Conservation (phyloP, 202 grass and related monocot species). For the Musa balbisiana region DNA sequence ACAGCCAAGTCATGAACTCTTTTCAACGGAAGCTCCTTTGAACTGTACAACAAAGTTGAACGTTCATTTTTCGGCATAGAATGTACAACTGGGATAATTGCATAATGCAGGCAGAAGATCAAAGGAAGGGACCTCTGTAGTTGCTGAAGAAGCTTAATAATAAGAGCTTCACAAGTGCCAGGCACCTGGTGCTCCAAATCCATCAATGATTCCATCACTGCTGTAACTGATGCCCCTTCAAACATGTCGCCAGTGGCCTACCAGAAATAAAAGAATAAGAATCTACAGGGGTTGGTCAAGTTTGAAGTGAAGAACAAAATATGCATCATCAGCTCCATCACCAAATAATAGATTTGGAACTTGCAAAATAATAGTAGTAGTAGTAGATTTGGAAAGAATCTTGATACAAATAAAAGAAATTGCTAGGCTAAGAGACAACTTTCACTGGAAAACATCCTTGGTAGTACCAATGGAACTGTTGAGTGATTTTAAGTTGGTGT, state of each 20-base stretch:
- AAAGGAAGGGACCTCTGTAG: constrained; percentile 52
- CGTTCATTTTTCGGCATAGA: constrained; percentile 1
- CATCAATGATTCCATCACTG: constrained; percentile 71
- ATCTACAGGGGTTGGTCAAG: background rate
- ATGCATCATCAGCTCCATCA: too few relatives aligned
- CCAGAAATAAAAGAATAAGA: constrained; percentile 11
- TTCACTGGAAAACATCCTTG: too few relatives aligned
- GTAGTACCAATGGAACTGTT: too few relatives aligned
- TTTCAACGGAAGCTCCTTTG: constrained; percentile 60
- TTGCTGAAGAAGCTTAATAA: constrained; percentile 52
- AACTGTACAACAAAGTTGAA: constrained; percentile 35
- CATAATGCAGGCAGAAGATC: background rate
- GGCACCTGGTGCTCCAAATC: constrained; percentile 72
- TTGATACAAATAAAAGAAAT: too few relatives aligned
- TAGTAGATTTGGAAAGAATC: too few relatives aligned
- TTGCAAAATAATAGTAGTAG: too few relatives aligned
- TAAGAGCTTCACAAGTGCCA: constrained; percentile 68
- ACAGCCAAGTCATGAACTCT: constrained; percentile 50
- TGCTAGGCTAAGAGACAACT: too few relatives aligned
- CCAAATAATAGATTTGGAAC: too few relatives aligned
- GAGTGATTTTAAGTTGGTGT: too few relatives aligned
- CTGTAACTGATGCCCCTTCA: constrained; percentile 34
- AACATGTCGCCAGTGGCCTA: constrained; percentile 67
- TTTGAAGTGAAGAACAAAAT: background rate
- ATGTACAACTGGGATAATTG: background rate